phyloP scores from a whole-genome alignment of 148 eudicot species.

The Chenopodium suecicum region DNA sequence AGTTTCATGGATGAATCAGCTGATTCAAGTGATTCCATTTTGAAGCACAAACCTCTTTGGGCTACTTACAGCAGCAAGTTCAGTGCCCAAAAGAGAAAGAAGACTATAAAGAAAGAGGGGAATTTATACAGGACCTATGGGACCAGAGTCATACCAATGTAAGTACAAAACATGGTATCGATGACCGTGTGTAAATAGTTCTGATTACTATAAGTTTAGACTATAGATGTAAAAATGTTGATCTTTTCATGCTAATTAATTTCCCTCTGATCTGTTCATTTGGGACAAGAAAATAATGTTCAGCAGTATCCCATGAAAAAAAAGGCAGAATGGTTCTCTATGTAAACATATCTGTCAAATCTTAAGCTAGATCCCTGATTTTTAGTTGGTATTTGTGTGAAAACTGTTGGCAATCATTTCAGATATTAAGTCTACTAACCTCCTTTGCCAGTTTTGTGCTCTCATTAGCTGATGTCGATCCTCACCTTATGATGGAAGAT shows the following conservation, averaged over 20 bases:
- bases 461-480: constrained; percentile 94
- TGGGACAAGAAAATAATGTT: background rate
- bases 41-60: constrained; percentile 97
- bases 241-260: background rate
- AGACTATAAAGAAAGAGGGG: constrained; percentile 56
- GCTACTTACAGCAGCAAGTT: constrained; percentile 49
- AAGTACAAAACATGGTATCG: constrained; percentile 30
- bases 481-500: constrained; percentile 95
- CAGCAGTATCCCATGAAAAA: background rate
- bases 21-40: constrained; percentile 70
- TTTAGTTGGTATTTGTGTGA: background rate
- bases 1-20: constrained; percentile 72
- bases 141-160: constrained; percentile 97
- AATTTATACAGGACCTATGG: constrained; percentile 83
- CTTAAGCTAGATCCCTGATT: background rate
- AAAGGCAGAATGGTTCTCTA: background rate
- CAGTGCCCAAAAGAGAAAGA: constrained; percentile 57
- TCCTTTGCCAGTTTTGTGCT: constrained; percentile 71
- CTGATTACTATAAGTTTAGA: background rate
- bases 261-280: background rate
- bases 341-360: background rate
- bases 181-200: background rate
- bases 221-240: background rate
- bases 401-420: background rate
- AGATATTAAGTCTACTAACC: constrained; percentile 7